A percentile compares a stretch with the other conserved stretches of the same genome.
These are phyloP conservation scores for Cucurbita ficifolia DNA, from an alignment of 306 rosid species.

Conservation along the genomic window DNA sequence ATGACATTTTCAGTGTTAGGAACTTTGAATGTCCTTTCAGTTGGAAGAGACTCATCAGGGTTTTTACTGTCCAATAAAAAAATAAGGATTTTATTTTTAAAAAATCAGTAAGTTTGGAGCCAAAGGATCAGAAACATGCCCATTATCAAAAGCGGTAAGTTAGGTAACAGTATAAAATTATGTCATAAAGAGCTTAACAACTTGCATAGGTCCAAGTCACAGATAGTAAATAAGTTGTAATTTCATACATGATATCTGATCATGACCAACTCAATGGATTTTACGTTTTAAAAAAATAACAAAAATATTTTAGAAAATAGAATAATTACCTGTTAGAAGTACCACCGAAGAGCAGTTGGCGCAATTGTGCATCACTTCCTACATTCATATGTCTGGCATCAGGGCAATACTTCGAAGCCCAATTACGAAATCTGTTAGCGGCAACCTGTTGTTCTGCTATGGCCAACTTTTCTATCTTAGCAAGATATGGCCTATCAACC, in stretches of 20 bases:
- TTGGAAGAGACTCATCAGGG: constrained; percentile 36
- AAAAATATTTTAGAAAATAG: constrained; percentile 3
- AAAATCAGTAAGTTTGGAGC: not conserved
- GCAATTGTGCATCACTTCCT: constrained; percentile 87
- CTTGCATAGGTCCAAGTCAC: not conserved
- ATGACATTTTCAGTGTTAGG: constrained; percentile 57
- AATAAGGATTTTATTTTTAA: constrained; percentile 6
- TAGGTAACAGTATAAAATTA: not conserved
- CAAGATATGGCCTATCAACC: constrained; percentile 73
- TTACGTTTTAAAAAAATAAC: not conserved
- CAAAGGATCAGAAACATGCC: not conserved
- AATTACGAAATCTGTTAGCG: constrained; percentile 63
- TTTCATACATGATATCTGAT: not conserved
- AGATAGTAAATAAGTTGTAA: not conserved
- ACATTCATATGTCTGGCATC: constrained; percentile 88
- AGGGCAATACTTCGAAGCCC: constrained; percentile 74
- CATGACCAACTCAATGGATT: not conserved
- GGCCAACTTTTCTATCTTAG: constrained; percentile 76
- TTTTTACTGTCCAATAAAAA: constrained; percentile 49
- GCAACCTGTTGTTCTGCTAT: constrained; percentile 71
- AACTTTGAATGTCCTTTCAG: constrained; percentile 46
- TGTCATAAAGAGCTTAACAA: not conserved
- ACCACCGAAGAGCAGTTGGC: constrained; percentile 85
- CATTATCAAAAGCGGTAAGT: not conserved
- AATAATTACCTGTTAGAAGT: constrained; percentile 48